Evolutionary conservation across 1,284 basidiomycete species (phyloP), one percentile per base, ranked within the genome.

Genomic region (Sutorius eximius): DNA sequence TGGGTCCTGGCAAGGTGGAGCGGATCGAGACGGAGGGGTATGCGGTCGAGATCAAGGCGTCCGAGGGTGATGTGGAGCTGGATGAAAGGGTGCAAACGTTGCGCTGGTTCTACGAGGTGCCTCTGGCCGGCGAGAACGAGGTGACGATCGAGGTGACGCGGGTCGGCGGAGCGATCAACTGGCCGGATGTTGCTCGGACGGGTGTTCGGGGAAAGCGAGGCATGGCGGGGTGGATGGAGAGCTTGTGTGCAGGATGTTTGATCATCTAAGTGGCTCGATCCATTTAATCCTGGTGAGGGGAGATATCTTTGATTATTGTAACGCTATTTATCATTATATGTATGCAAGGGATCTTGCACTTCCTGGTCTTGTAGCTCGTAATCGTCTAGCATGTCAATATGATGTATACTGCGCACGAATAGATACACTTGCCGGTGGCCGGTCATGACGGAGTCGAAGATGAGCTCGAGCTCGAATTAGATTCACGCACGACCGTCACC

Each of bases 71-170:
- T 37, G 92, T 82, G 77, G 78, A 79, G 56, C 32, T 68, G 44
- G 63, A 68, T 16, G 74, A 91, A 9, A 75, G 82, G 9, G 92
- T 91, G 2, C 86, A 89, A 74, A 81, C 74, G 36, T 70, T 98
- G 51, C 79, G 79, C 61, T 98, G 95, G 95, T 94, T 85, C 80
- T 95, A 97, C 69, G 78, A 81, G 32, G 78, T 85, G 0, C 90
- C 91, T 1, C 58, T 63, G 16, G 67, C 63, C 5, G 82, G 76
- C 13, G 75, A 77, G 50, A 69, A 68, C 18, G 75, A 85, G 67
- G 84, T 87, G 66, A 82, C 79, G 38, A 83, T 94, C 51, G 81
- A 82, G 63, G 77, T 95, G 50, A 78, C 70, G 63, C 75, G 92
- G 54, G 68, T 72, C 4, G 84, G 83, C 2, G 90, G 91, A 0